phyloP scores from a whole-genome alignment of 805 yeast species.

The Pichia kluyveri region DNA sequence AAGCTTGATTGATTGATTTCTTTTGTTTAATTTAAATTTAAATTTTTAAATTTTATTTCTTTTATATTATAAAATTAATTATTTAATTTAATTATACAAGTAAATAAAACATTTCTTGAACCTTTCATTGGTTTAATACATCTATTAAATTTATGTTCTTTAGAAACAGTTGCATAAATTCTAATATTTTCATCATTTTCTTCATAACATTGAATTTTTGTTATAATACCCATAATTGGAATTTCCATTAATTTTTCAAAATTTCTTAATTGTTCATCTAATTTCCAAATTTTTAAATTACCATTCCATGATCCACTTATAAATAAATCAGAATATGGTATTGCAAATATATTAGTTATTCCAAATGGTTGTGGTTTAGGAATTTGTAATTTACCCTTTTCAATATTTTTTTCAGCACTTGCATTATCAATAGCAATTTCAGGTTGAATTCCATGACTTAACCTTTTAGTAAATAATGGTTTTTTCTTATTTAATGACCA shows the following conservation, averaged over 20 bases:
- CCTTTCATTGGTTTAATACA: conserved; percentile 62
- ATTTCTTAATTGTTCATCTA: conserved; percentile 53
- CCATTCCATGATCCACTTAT: conserved; percentile 89
- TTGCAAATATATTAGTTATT: conserved; percentile 73
- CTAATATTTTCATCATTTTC: conserved; percentile 40
- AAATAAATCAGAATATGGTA: conserved; percentile 80
- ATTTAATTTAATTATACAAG: conserved; percentile 33
- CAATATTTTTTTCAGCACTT: conserved; percentile 39
- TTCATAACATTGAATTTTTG: conserved; percentile 47
- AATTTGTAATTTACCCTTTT: conserved; percentile 36
- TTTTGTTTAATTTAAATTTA: neutral
- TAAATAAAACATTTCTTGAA: conserved; percentile 65
- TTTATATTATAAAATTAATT: no score
- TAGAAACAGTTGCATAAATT: conserved; percentile 60
- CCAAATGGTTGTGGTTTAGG: conserved; percentile 74
- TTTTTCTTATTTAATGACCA: conserved; percentile 92
- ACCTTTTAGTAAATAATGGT: conserved; percentile 60
- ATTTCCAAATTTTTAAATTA: conserved; percentile 64
- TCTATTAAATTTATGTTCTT: conserved; percentile 85
- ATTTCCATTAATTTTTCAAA: conserved; percentile 52
- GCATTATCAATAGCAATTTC: conserved; percentile 37
- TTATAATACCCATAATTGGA: conserved; percentile 61
- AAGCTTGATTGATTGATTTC: neutral
- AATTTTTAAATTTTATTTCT: no score
- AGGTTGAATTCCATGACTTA: conserved; percentile 66